Conservation (phyloP, 495 filamentous ascomycete genomes). For the Penicillium desertorum region DNA sequence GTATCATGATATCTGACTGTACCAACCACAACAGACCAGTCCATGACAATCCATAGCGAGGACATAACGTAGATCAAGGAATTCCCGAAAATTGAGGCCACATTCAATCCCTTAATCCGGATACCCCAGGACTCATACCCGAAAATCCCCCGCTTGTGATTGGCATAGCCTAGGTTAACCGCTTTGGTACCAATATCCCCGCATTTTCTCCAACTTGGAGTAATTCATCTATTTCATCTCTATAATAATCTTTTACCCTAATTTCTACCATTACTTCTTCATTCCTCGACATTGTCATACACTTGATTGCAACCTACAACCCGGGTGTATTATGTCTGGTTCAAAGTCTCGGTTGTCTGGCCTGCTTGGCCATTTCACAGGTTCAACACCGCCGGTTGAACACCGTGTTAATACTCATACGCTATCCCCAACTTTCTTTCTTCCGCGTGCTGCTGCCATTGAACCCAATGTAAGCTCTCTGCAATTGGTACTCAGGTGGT, state of each 20-base stretch:
- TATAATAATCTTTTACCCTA: not conserved
- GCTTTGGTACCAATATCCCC: constrained; percentile 21
- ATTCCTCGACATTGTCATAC: not conserved
- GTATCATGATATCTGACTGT: too few relatives aligned
- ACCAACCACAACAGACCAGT: not conserved
- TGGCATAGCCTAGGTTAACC: constrained; percentile 25
- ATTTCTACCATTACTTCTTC: not conserved
- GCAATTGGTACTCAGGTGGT: not conserved
- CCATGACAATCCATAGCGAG: not conserved
- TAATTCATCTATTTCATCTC: not conserved
- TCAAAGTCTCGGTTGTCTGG: constrained; percentile 57
- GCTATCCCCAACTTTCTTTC: constrained; percentile 85
- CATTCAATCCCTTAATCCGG: constrained; percentile 1
- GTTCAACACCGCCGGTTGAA: constrained; percentile 36
- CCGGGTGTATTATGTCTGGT: constrained; percentile 48
- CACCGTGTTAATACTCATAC: constrained; percentile 69
- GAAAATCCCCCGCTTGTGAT: constrained; percentile 16
- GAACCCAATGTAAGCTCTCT: constrained; percentile 69
- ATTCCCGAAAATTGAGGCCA: constrained; percentile 1
- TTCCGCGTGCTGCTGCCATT: constrained; percentile 82
- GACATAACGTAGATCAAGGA: not conserved
- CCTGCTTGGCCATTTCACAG: constrained; percentile 61
- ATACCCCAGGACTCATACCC: constrained; percentile 1
- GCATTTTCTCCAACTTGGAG: constrained; percentile 27
- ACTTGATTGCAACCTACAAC: not conserved